Conservation (phyloP, 2,329 filamentous ascomycete genomes). For the Monosporascus sp. region DNA sequence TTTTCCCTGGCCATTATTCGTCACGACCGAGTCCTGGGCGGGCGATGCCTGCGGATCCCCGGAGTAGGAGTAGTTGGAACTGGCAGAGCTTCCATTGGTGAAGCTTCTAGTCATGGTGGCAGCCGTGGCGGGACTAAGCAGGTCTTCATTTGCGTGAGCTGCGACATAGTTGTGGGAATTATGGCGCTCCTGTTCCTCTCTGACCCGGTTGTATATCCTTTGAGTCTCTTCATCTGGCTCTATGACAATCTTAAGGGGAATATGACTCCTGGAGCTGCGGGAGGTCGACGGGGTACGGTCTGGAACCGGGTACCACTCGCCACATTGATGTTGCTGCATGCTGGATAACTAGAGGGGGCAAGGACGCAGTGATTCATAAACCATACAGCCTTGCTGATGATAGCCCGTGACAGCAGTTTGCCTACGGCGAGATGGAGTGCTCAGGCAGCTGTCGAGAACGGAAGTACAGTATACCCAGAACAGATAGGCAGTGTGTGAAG, state of each 20-base stretch:
- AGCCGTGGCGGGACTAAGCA: conserved; percentile 11
- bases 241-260: conserved; percentile 13
- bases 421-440: too few species aligned
- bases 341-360: background rate
- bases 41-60: conserved; percentile 9
- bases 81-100: conserved; percentile 13
- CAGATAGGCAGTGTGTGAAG: too few species aligned
- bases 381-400: too few species aligned
- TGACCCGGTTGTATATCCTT: conserved; percentile 21
- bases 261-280: conserved; percentile 8
- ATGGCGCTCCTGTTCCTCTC: conserved; percentile 16
- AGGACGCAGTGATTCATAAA: too few species aligned
- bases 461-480: too few species aligned
- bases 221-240: conserved; percentile 20
- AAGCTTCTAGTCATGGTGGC: conserved; percentile 15
- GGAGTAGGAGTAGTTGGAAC: conserved; percentile 16
- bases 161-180: conserved; percentile 15
- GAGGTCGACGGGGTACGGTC: background rate
- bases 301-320: background rate
- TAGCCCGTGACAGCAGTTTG: too few species aligned
- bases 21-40: conserved; percentile 7
- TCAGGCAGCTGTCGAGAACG: too few species aligned
- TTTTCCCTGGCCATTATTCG: conserved; percentile 7
- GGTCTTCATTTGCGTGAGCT: conserved; percentile 12
- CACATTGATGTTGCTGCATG: background rate